These are phyloP conservation scores for Aspergillus ustus DNA, from an alignment of 2,329 filamentous ascomycete genomes.

Conservation along the genomic window DNA sequence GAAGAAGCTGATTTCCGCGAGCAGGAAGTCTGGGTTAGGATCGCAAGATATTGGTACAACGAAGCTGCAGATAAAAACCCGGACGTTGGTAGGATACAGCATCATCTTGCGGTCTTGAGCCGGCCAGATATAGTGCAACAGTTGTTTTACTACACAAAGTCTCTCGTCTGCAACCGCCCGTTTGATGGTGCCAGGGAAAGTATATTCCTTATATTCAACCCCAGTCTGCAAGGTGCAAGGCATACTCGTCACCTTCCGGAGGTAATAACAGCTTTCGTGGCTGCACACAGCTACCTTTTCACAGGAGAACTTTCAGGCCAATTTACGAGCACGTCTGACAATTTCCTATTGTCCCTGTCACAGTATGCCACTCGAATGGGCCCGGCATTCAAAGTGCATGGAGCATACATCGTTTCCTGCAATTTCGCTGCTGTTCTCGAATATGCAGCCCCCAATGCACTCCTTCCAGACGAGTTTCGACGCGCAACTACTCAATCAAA, in stretches of 20 bases:
- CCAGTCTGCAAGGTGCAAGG: constrained; percentile 49
- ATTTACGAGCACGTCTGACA: constrained; percentile 44
- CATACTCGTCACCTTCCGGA: constrained; percentile 34
- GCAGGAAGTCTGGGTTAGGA: constrained; percentile 78
- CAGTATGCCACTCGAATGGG: constrained; percentile 53
- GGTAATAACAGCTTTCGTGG: constrained; percentile 57
- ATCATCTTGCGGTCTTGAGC: constrained; percentile 76
- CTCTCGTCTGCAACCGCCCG: constrained; percentile 58
- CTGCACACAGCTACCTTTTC: constrained; percentile 58
- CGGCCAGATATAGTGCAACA: constrained; percentile 62
- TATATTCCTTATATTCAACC: constrained; percentile 60
- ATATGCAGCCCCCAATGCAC: constrained; percentile 52
- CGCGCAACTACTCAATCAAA: constrained; percentile 19
- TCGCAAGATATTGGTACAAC: constrained; percentile 82
- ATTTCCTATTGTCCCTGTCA: constrained; percentile 53
- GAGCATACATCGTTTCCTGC: constrained; percentile 58
- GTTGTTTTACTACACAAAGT: constrained; percentile 63
- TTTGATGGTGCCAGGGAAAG: constrained; percentile 63
- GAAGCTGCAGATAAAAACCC: constrained; percentile 79
- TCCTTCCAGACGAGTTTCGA: constrained; percentile 35
- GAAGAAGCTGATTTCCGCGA: constrained; percentile 79
- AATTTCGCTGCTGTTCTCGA: constrained; percentile 62
- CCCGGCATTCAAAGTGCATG: constrained; percentile 57
- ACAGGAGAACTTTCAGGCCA: constrained; percentile 37
- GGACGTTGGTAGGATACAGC: constrained; percentile 77